Evolutionary conservation across 257 asterid genomes (phyloP).

Genomic region (Penstemon barbatus): DNA sequence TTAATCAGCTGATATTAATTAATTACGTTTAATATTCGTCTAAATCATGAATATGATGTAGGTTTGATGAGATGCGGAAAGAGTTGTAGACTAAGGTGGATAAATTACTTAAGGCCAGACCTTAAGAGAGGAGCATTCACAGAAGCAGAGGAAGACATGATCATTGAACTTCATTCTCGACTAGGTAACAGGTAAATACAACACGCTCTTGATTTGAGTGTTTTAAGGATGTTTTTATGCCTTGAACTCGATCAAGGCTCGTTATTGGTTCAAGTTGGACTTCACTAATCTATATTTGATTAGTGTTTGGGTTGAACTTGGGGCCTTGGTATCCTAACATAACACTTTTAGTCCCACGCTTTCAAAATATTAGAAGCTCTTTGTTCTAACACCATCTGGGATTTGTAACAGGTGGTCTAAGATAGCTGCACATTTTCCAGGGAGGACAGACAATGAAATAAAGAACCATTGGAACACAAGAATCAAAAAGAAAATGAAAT

Average conservation of each 20-base stretch:
- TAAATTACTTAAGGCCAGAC: slow-evolving; percentile 80
- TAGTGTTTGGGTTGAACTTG: too few species aligned
- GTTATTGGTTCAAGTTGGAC: too few species aligned
- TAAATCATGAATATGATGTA: slow-evolving; percentile 17
- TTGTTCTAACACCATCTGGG: not conserved
- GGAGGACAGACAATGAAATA: slow-evolving; percentile 53
- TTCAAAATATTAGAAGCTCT: too few species aligned
- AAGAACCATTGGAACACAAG: slow-evolving; percentile 61
- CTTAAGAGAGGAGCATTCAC: slow-evolving; percentile 81
- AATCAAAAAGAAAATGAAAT: slow-evolving; percentile 51
- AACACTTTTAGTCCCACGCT: too few species aligned
- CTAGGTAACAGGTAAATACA: slow-evolving; percentile 69
- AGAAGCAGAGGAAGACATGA: slow-evolving; percentile 80
- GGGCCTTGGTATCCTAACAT: too few species aligned
- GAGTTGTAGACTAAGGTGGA: slow-evolving; percentile 91
- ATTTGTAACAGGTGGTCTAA: slow-evolving; percentile 70
- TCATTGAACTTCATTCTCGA: slow-evolving; percentile 75
- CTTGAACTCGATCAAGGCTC: too few species aligned
- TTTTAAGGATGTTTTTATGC: not conserved
- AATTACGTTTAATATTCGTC: not conserved
- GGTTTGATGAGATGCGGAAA: slow-evolving; percentile 89
- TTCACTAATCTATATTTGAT: too few species aligned
- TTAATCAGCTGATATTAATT: not conserved
- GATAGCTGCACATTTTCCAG: slow-evolving; percentile 74
- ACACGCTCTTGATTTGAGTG: not conserved